These are phyloP conservation scores for Chalciporus chontae DNA, from an alignment of 768 basidiomycete genomes.

Conservation along the genomic window DNA sequence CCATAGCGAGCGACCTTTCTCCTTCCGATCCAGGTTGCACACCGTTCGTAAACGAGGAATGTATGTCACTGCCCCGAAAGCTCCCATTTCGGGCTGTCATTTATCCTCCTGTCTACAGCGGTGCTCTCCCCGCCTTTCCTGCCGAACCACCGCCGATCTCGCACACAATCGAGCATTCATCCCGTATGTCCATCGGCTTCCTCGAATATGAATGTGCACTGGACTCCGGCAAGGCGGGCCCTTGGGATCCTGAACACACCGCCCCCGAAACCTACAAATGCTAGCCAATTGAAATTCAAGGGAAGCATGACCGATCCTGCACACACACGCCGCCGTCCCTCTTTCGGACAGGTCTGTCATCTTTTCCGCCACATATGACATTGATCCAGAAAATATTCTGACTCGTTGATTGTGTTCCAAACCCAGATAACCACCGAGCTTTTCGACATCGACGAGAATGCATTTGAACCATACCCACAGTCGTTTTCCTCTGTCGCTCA, in stretches of 20 bases:
- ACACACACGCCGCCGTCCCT: conserved; percentile 40
- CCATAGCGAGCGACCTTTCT: conserved; percentile 51
- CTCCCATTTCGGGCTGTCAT: conserved; percentile 16
- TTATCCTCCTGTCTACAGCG: conserved; percentile 33
- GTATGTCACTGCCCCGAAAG: conserved; percentile 31
- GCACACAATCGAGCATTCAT: conserved; percentile 54
- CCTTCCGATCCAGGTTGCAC: conserved; percentile 48
- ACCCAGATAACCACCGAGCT: conserved; percentile 49
- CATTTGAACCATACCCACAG: conserved; percentile 49
- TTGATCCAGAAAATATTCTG: conserved; percentile 9
- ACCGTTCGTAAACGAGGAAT: conserved; percentile 47
- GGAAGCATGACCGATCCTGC: conserved; percentile 74
- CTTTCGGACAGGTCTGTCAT: conserved; percentile 39
- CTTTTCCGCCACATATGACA: conserved; percentile 3
- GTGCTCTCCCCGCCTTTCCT: conserved; percentile 60
- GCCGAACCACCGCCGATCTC: conserved; percentile 50
- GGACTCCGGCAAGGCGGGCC: conserved; percentile 34
- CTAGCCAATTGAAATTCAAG: conserved; percentile 56
- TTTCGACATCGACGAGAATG: conserved; percentile 75
- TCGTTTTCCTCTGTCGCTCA: conserved; percentile 32
- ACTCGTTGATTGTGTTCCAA: conserved; percentile 13
- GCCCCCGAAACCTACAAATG: conserved; percentile 58
- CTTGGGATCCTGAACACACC: conserved; percentile 49
- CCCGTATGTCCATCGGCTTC: conserved; percentile 30
- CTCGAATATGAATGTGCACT: conserved; percentile 17